Conservation (phyloP, 805 yeast species). For the Yarrowia porcina region DNA sequence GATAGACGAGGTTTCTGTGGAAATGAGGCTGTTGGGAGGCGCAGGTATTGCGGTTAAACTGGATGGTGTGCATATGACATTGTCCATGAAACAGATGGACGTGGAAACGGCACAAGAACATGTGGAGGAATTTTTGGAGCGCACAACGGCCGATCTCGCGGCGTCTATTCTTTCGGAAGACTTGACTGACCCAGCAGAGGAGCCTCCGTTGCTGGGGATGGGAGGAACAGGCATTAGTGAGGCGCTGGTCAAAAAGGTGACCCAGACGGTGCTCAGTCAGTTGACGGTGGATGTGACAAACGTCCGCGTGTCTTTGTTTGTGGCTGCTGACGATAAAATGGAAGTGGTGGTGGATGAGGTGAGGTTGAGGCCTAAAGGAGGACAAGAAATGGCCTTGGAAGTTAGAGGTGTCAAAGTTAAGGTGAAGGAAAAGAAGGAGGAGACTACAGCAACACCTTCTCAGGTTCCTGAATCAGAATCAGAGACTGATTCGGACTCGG, state of each 20-base stretch:
- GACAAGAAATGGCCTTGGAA: not conserved
- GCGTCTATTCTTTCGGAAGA: constrained; percentile 3
- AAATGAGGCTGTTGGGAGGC: constrained; percentile 67
- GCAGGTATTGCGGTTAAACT: constrained; percentile 58
- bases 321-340: constrained; percentile 16
- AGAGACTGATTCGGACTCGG: constrained; percentile 27
- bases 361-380: constrained; percentile 32
- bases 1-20: constrained; percentile 52
- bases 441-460: not conserved
- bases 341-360: constrained; percentile 28
- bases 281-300: not conserved
- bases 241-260: not conserved
- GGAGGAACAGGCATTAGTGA: not conserved
- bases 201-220: constrained; percentile 8
- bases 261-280: not conserved
- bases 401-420: not conserved
- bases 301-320: not conserved
- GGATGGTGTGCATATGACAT: constrained; percentile 50
- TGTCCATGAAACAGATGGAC: constrained; percentile 36
- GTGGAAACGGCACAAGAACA: constrained; percentile 36
- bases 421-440: not conserved
- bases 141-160: constrained; percentile 20
- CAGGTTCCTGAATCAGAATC: not conserved
- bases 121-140: constrained; percentile 14
- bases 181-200: not conserved